Percentiles rank a stretch among this genome's conserved stretches.
Conservation (phyloP, 805 yeast genomes). For the Blastobotrys chiropterorum region DNA sequence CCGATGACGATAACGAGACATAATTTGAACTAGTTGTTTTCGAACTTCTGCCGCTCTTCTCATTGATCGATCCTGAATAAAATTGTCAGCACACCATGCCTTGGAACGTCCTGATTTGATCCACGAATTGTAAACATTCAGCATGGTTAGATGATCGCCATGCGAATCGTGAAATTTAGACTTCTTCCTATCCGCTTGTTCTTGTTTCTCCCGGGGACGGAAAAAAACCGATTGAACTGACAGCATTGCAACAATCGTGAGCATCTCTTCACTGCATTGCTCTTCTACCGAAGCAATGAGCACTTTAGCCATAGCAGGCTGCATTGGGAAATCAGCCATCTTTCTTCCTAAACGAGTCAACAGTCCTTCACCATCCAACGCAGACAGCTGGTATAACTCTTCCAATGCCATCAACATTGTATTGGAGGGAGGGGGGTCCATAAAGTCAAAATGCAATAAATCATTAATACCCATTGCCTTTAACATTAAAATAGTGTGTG, state of each 20-base stretch:
- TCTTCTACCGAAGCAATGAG: slow-evolving; percentile 55
- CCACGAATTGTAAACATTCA: slow-evolving; percentile 79
- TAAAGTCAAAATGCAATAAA: slow-evolving; percentile 73
- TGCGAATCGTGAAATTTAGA: slow-evolving; percentile 46
- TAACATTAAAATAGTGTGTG: slow-evolving; percentile 67
- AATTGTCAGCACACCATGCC: slow-evolving; percentile 83
- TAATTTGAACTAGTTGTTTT: slow-evolving; percentile 55
- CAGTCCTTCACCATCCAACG: slow-evolving; percentile 71
- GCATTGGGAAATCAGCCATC: slow-evolving; percentile 91
- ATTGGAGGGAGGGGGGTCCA: slow-evolving; percentile 81
- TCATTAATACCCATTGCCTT: slow-evolving; percentile 83
- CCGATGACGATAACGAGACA: slow-evolving; percentile 28
- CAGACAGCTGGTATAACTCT: slow-evolving; percentile 79
- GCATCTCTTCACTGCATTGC: slow-evolving; percentile 59
- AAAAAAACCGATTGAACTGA: slow-evolving; percentile 69
- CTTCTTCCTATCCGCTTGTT: slow-evolving; percentile 57
- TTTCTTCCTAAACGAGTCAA: slow-evolving; percentile 70
- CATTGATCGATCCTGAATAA: slow-evolving; percentile 68
- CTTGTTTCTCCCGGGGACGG: slow-evolving; percentile 57
- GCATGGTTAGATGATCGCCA: slow-evolving; percentile 76
- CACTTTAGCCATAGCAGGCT: slow-evolving; percentile 81
- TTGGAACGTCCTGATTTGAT: slow-evolving; percentile 55
- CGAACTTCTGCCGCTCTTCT: slow-evolving; percentile 63
- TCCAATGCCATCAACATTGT: slow-evolving; percentile 72
- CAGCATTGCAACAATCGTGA: slow-evolving; percentile 76